Base-by-base conservation (phyloP, 1,284 basidiomycete genomes). In the Sphagnurus paluster region DNA sequence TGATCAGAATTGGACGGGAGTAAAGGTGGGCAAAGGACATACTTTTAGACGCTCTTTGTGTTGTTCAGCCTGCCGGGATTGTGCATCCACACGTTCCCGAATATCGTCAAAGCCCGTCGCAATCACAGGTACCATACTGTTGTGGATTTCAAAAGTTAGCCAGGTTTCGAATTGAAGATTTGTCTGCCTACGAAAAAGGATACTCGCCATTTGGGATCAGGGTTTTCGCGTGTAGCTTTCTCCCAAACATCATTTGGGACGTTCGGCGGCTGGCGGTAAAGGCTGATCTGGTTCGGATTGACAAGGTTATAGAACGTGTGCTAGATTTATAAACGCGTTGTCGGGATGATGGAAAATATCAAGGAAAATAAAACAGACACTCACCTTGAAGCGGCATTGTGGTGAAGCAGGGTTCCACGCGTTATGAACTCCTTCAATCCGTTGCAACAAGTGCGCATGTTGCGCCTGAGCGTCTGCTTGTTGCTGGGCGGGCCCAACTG, bases 291-390 rank as follows among this genome's bases (percentile, higher is more conserved):
- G 2, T 72, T 72, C 0, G 89, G 86, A 53, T 90, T 87, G 5
- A 94, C 91, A 3, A 91, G 72, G 58, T 94, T 94, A 64, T 93
- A 93, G 61, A 92, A 94, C 56, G 82, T 84, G 62, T 92, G 79
- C 86, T 90, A 50, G 13, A 42, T 23, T 14, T 39, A 36, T 11
- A 28, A 34, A 16, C 42, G 40, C 42, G 35, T 21, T 25, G 21
- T 29, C 20, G 37, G 19, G 17, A 16, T 16, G 13, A n/a, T 21
- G 0, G 30, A n/a, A 39, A 33, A 10, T 14, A 30, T 7, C 19
- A 3, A 7, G 14, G 17, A 23, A 14, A 21, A 19, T 26, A 43
- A 6, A 39, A n/a, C n/a, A 11, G 5, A 41, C 19, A 62, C 78
- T 45, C 52, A 90, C 90, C 70, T 93, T 89, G 68, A 94, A 94